These are phyloP conservation scores for Aspergillus texensis DNA, from an alignment of 2,329 filamentous ascomycete species.

Conservation along the genomic window DNA sequence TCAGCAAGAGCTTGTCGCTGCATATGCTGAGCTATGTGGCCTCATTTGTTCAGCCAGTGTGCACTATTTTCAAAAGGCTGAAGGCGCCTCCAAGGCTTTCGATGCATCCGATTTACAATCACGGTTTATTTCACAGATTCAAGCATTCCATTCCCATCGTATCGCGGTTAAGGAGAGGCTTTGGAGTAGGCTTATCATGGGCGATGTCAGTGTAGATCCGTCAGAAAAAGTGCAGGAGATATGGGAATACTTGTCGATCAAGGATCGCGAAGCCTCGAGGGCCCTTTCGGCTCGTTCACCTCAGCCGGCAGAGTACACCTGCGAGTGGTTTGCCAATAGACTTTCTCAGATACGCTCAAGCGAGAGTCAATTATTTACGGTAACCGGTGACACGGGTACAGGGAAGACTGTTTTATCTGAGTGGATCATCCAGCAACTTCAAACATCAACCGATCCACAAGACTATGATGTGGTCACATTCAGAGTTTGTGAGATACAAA, in stretches of 20 bases:
- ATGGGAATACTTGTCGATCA: slow-evolving; percentile 2
- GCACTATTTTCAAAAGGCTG: neutral
- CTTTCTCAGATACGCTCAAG: slow-evolving; percentile 1
- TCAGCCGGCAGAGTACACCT: neutral
- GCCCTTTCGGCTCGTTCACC: neutral
- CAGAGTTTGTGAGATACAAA: neutral
- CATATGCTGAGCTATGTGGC: neutral
- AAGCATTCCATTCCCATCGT: neutral
- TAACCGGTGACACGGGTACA: neutral
- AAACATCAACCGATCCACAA: neutral
- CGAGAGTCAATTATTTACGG: neutral
- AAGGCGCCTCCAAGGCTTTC: neutral
- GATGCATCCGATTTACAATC: neutral
- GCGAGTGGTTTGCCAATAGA: slow-evolving; percentile 8
- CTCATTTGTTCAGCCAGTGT: neutral
- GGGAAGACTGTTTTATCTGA: slow-evolving; percentile 8
- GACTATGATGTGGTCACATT: neutral
- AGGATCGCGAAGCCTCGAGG: neutral
- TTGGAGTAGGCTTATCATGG: neutral
- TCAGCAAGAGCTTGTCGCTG: neutral
- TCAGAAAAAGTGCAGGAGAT: slow-evolving; percentile 2
- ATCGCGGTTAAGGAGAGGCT: neutral
- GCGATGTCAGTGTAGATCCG: neutral
- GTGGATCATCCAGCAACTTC: slow-evolving; percentile 6
- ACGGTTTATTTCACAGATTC: neutral